Conservation (phyloP, 2,329 filamentous ascomycete species). For the Emericellopsis cladophorae region DNA sequence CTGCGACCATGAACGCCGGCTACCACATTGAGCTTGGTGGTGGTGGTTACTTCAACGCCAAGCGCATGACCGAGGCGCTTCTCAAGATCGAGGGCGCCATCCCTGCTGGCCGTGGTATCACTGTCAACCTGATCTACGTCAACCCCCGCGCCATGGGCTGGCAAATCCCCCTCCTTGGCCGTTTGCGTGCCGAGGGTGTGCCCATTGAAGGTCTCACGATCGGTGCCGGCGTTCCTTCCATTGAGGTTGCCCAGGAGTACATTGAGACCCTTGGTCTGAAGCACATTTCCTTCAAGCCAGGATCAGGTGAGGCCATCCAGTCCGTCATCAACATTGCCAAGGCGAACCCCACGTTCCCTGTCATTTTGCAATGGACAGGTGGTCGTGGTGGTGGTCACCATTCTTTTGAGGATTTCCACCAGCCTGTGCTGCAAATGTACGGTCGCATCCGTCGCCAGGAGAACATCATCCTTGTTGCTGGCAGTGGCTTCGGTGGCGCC, state of each 20-base stretch:
- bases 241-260: constrained; percentile 87
- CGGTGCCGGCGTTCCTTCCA: constrained; percentile 84
- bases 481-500: constrained; percentile 81
- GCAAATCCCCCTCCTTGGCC: constrained; percentile 78
- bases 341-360: constrained; percentile 87
- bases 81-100: constrained; percentile 76
- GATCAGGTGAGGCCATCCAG: constrained; percentile 79
- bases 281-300: constrained; percentile 90
- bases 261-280: constrained; percentile 87
- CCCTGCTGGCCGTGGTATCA: constrained; percentile 75
- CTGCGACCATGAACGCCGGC: constrained; percentile 87
- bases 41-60: constrained; percentile 78
- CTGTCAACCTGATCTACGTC: constrained; percentile 83
- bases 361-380: constrained; percentile 89
- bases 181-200: constrained; percentile 71
- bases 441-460: constrained; percentile 70
- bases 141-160: constrained; percentile 81
- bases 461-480: constrained; percentile 81
- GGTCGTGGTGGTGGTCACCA: constrained; percentile 90
- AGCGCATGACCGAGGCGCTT: constrained; percentile 71
- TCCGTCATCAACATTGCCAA: constrained; percentile 85
- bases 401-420: constrained; percentile 91
- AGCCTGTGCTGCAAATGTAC: constrained; percentile 86
- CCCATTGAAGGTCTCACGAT: constrained; percentile 89
- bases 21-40: constrained; percentile 87